These are phyloP conservation scores for Euphorbia peplus DNA, from an alignment of 345 rosid genomes.

Conservation along the genomic window DNA sequence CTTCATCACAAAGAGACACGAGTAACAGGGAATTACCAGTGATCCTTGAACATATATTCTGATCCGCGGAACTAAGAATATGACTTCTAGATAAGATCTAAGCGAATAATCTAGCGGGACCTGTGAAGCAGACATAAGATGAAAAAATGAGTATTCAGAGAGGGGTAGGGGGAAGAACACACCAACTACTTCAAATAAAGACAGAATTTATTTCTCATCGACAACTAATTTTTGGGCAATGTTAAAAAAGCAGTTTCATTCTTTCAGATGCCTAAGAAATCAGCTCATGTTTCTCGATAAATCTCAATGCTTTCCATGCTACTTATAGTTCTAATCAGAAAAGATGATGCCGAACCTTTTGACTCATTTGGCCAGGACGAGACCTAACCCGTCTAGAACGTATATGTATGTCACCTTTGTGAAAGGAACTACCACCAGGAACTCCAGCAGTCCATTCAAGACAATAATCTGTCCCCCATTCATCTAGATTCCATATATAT, in stretches of 20 bases:
- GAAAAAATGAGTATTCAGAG: not conserved
- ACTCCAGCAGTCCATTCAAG: constrained; percentile 23
- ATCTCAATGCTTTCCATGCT: not conserved
- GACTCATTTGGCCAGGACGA: not conserved
- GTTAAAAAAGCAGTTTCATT: too few relatives aligned
- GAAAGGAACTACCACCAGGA: constrained; percentile 34
- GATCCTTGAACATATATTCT: constrained; percentile 38
- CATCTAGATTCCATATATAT: constrained; percentile 37
- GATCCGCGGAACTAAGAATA: constrained; percentile 36
- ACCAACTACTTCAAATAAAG: not conserved
- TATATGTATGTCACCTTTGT: constrained; percentile 37
- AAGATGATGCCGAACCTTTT: not conserved
- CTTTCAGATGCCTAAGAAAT: too few relatives aligned
- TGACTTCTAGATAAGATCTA: constrained; percentile 35
- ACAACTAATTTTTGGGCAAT: not conserved
- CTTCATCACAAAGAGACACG: not conserved
- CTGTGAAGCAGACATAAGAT: constrained; percentile 16
- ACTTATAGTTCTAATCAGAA: not conserved
- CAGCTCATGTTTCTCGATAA: not conserved
- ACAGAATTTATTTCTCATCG: not conserved
- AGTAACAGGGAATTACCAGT: constrained; percentile 20
- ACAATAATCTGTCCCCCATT: constrained; percentile 35
- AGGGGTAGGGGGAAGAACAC: not conserved
- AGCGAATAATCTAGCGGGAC: constrained; percentile 37
- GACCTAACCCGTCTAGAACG: constrained; percentile 18